These are phyloP conservation scores for Tetraselmis striata DNA, from an alignment of 139 green algal genomes.

Conservation along the genomic window DNA sequence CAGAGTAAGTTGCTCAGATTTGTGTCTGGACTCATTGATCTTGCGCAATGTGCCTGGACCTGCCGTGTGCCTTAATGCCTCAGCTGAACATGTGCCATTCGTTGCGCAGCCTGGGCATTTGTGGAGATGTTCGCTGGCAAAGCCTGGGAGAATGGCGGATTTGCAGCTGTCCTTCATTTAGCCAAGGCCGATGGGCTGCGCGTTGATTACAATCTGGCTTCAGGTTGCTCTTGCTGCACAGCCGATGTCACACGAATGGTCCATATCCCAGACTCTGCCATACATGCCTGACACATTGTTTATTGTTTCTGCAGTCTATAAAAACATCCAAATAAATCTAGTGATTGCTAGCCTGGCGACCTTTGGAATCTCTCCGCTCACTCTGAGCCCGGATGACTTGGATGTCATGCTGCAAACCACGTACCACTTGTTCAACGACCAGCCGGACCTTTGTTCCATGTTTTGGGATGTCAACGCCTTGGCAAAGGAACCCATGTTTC, in stretches of 20 bases:
- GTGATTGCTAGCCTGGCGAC: neutral
- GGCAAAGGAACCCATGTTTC: neutral
- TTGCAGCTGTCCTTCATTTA: neutral
- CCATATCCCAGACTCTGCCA: too few relatives aligned
- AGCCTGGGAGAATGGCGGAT: neutral
- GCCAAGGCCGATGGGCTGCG: neutral
- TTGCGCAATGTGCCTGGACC: too few relatives aligned
- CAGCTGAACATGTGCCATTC: too few relatives aligned
- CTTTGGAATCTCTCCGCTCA: neutral
- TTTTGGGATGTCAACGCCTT: neutral
- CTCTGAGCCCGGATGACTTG: neutral
- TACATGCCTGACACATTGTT: too few relatives aligned
- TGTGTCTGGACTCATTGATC: too few relatives aligned
- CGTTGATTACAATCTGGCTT: neutral
- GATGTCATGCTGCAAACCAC: neutral
- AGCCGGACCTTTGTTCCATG: neutral
- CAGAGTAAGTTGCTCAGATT: neutral
- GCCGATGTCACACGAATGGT: neutral
- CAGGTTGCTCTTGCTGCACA: neutral
- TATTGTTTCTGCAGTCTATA: neutral
- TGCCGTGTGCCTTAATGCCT: too few relatives aligned
- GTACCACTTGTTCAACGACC: neutral
- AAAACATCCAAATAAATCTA: neutral
- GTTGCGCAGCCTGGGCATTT: neutral
- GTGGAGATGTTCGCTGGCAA: neutral